Percentiles rank a stretch among this genome's conserved stretches.
Conservation (phyloP, 2,329 filamentous ascomycete species). For the Colletotrichum sansevieriae region DNA sequence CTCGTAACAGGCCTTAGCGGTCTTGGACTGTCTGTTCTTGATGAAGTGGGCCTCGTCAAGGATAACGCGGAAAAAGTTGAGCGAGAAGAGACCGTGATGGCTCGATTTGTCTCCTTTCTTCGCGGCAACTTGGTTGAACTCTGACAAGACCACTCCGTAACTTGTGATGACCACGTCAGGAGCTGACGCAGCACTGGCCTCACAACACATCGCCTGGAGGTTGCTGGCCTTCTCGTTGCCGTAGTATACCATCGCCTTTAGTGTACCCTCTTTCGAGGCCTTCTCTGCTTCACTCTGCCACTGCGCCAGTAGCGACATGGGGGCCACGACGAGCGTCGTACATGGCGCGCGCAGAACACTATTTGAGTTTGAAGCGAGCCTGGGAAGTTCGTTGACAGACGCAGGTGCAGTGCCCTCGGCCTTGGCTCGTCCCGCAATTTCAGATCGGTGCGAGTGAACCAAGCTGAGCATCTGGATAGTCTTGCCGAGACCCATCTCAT, state of each 20-base stretch:
- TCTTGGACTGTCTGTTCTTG: slow-evolving; percentile 92
- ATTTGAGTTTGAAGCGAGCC: slow-evolving; percentile 69
- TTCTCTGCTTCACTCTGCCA: slow-evolving; percentile 97
- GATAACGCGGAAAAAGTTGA: slow-evolving; percentile 95
- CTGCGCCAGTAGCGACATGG: slow-evolving; percentile 95
- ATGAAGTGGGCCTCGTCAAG: slow-evolving; percentile 96
- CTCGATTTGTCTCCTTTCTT: slow-evolving; percentile 74
- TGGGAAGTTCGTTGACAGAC: slow-evolving; percentile 72
- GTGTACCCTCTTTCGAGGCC: slow-evolving; percentile 84
- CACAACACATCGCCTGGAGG: slow-evolving; percentile 82
- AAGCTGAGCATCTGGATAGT: slow-evolving; percentile 98
- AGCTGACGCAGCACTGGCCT: slow-evolving; percentile 78
- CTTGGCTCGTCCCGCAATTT: slow-evolving; percentile 59
- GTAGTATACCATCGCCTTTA: slow-evolving; percentile 92
- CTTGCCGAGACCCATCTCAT: slow-evolving; percentile 98
- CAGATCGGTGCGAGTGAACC: slow-evolving; percentile 84
- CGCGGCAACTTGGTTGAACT: slow-evolving; percentile 82
- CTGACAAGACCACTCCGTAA: slow-evolving; percentile 91
- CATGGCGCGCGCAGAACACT: slow-evolving; percentile 79
- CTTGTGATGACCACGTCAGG: slow-evolving; percentile 95
- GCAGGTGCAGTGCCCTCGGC: slow-evolving; percentile 46
- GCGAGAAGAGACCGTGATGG: slow-evolving; percentile 84
- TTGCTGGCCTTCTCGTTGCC: slow-evolving; percentile 86
- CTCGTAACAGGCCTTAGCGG: slow-evolving; percentile 94
- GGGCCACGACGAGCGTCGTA: slow-evolving; percentile 95